Conservation (phyloP, 371 early-diverging fungal species). For the Mortierella sp. region DNA sequence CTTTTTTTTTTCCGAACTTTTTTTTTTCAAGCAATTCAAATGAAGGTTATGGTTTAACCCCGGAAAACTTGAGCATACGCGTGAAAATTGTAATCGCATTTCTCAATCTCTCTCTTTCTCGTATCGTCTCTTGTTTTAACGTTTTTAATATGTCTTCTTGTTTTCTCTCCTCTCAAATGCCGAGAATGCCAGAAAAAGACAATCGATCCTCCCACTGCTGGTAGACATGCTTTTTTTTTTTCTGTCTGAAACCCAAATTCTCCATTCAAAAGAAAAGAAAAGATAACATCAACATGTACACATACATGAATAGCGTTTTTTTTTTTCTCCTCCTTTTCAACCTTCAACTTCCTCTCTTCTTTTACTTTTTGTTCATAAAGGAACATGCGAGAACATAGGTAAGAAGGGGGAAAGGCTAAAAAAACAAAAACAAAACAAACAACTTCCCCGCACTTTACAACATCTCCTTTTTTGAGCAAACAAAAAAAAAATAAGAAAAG, state of each 20-base stretch:
- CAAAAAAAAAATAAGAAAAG: too few relatives aligned
- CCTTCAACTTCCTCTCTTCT: not conserved
- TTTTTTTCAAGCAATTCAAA: not conserved
- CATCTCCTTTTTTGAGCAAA: not conserved
- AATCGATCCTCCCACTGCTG: not conserved
- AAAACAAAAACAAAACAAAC: not conserved
- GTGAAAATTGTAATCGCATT: not conserved
- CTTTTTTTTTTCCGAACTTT: not conserved
- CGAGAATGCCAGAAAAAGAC: not conserved
- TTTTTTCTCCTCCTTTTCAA: not conserved
- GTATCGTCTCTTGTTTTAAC: not conserved
- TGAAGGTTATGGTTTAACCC: not conserved
- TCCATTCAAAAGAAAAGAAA: not conserved
- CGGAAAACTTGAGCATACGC: slow-evolving; percentile 5
- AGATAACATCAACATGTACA: not conserved
- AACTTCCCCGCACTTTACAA: not conserved
- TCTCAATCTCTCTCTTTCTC: not conserved
- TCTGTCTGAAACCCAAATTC: not conserved
- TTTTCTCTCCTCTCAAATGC: not conserved
- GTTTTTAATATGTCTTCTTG: not conserved
- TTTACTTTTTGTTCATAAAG: not conserved
- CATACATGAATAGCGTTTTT: not conserved
- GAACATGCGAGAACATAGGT: not conserved
- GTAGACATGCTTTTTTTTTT: not conserved
- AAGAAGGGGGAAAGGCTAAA: not conserved